phyloP scores from a whole-genome alignment of 2,329 filamentous ascomycete genomes.

The Fusarium compactum region DNA sequence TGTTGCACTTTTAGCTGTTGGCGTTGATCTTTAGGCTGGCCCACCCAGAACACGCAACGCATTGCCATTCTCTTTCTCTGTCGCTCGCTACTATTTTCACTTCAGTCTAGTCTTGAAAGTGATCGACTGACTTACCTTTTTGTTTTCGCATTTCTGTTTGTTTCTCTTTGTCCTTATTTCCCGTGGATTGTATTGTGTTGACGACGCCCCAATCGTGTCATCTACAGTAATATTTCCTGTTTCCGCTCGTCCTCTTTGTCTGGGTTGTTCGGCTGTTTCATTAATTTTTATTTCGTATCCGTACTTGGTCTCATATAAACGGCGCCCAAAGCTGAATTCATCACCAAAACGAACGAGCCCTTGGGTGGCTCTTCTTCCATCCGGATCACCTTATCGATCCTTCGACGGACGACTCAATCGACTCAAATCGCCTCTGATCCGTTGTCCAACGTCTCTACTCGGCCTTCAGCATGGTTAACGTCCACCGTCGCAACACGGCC shows the following conservation, averaged over 20 bases:
- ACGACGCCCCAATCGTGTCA: conserved; percentile 7
- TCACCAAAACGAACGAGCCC: conserved; percentile 25
- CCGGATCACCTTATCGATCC: not conserved
- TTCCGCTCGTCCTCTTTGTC: conserved; percentile 5
- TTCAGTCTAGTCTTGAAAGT: conserved; percentile 12
- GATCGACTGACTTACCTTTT: conserved; percentile 1
- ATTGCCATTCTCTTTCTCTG: conserved; percentile 26
- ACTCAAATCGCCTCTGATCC: not conserved
- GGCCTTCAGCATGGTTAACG: conserved; percentile 39
- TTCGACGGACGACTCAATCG: not conserved
- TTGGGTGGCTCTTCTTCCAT: conserved; percentile 14
- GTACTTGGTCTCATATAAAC: not conserved
- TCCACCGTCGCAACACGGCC: conserved; percentile 68
- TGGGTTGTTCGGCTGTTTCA: conserved; percentile 12
- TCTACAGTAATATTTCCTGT: not conserved
- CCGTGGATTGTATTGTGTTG: conserved; percentile 21
- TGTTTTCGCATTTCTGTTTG: conserved; percentile 9
- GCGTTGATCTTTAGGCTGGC: conserved; percentile 26
- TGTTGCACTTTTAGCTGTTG: conserved; percentile 11
- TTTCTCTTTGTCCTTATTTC: conserved; percentile 13
- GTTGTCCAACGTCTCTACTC: not conserved
- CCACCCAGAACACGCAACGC: conserved; percentile 29
- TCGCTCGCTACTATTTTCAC: conserved; percentile 19
- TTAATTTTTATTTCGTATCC: not conserved
- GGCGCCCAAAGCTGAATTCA: conserved; percentile 13